A percentile compares a stretch with the other conserved stretches of the same genome.
phyloP scores from a whole-genome alignment of 352 stramenopile species.

The Thraustotheca clavata region DNA sequence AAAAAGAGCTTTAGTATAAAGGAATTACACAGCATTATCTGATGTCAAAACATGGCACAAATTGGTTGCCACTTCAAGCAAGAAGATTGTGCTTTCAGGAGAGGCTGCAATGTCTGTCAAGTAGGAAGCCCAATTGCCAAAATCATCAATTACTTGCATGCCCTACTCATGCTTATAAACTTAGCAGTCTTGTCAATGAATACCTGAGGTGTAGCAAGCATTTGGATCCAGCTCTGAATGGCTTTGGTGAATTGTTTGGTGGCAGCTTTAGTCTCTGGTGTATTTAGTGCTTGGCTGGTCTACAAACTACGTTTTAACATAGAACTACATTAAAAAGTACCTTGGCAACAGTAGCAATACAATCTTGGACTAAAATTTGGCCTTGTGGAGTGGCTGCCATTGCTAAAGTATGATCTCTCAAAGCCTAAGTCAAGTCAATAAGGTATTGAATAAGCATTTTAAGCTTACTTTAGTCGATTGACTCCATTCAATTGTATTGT shows the following conservation, averaged over 20 bases:
- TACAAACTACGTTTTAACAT: background rate
- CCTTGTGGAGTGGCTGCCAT: constrained; percentile 43
- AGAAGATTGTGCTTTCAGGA: constrained; percentile 61
- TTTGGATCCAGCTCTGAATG: constrained; percentile 61
- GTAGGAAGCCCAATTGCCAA: constrained; percentile 39
- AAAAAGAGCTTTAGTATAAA: background rate
- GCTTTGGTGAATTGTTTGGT: constrained; percentile 53
- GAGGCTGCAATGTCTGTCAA: constrained; percentile 52
- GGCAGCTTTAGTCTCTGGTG: constrained; percentile 53
- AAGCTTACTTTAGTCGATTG: constrained; percentile 27
- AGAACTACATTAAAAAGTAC: constrained; percentile 13
- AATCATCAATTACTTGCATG: constrained; percentile 43
- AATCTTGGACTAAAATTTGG: constrained; percentile 53
- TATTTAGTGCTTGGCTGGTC: constrained; percentile 53
- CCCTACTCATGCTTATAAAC: constrained; percentile 21
- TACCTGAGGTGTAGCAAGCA: constrained; percentile 47
- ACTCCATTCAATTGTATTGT: constrained; percentile 35
- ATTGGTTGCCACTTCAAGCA: constrained; percentile 66
- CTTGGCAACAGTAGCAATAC: constrained; percentile 49
- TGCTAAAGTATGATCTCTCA: constrained; percentile 44
- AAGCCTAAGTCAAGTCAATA: constrained; percentile 8
- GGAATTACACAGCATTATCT: background rate
- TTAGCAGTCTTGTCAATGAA: background rate
- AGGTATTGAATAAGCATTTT: background rate
- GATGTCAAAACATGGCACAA: constrained; percentile 35